Conservation (phyloP, 208 protist species). For the Angomonas deanei region DNA sequence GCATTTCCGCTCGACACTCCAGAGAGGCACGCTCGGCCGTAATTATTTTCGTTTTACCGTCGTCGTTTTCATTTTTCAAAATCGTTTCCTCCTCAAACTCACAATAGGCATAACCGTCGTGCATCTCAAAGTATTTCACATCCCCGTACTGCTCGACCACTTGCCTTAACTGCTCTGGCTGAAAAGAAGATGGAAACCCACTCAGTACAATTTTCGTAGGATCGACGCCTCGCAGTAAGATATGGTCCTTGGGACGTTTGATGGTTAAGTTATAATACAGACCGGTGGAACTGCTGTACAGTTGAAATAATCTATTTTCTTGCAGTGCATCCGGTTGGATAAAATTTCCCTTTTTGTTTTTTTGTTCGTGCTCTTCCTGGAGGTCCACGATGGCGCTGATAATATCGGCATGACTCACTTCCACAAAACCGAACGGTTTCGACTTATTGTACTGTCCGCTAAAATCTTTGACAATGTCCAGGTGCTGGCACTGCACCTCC, state of each 20-base stretch:
- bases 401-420: constrained; percentile 74
- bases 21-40: neutral
- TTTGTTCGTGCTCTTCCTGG: constrained; percentile 20
- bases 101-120: constrained; percentile 62
- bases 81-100: constrained; percentile 37
- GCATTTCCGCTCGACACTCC: neutral
- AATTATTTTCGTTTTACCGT: neutral
- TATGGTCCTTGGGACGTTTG: constrained; percentile 66
- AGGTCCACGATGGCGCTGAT: constrained; percentile 71
- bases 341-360: neutral
- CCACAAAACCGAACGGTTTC: constrained; percentile 81
- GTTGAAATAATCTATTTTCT: constrained; percentile 27
- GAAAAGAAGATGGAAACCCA: constrained; percentile 61
- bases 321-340: neutral
- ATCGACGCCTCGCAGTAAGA: constrained; percentile 50
- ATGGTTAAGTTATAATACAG: constrained; percentile 52
- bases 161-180: constrained; percentile 34
- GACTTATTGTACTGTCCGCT: constrained; percentile 40
- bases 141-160: constrained; percentile 63
- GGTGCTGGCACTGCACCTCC: constrained; percentile 44
- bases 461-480: constrained; percentile 61
- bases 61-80: neutral
- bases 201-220: constrained; percentile 61
- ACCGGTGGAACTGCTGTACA: constrained; percentile 27
- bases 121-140: constrained; percentile 56